A percentile compares a stretch with the other conserved stretches of the same genome.
These are phyloP conservation scores for Aspergillus steynii DNA, from an alignment of 495 filamentous ascomycete genomes.

Conservation along the genomic window DNA sequence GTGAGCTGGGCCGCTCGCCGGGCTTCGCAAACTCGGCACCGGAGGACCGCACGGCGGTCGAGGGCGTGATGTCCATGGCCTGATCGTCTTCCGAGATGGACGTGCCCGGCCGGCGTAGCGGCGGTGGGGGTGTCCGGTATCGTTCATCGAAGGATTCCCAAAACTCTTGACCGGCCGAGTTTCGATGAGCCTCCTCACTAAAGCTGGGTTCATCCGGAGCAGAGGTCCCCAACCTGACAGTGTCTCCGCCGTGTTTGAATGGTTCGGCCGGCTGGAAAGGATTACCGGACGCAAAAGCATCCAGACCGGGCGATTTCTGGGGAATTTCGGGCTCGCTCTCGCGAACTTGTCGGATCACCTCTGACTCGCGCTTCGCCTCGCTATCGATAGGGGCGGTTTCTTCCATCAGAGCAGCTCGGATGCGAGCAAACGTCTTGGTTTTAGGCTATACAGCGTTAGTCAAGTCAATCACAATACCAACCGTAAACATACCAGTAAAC, in stretches of 20 bases:
- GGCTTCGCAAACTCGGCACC: conserved; percentile 31
- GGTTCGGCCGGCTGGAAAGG: conserved; percentile 48
- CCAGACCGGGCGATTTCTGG: conserved; percentile 38
- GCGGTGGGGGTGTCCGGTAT: conserved; percentile 62
- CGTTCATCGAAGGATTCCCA: conserved; percentile 75
- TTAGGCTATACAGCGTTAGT: conserved; percentile 66
- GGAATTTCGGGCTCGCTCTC: conserved; percentile 61
- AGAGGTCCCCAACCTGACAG: conserved; percentile 53
- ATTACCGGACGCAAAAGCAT: conserved; percentile 41
- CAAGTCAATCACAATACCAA: background rate
- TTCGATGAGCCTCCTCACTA: conserved; percentile 67
- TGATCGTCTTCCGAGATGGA: conserved; percentile 73
- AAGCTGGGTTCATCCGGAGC: conserved; percentile 64
- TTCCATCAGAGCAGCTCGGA: conserved; percentile 84
- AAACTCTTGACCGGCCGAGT: conserved; percentile 71
- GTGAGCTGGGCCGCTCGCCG: conserved; percentile 38
- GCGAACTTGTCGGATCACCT: conserved; percentile 90
- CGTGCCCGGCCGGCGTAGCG: conserved; percentile 52
- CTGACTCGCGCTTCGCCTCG: conserved; percentile 87
- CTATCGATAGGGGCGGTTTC: conserved; percentile 84
- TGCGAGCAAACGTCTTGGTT: conserved; percentile 90
- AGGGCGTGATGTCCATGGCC: conserved; percentile 70
- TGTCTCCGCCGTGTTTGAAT: conserved; percentile 58
- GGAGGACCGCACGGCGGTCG: conserved; percentile 43
- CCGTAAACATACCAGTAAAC: conserved; percentile 68